Conservation (phyloP, 257 asterid genomes). For the Solanum verrucosum region DNA sequence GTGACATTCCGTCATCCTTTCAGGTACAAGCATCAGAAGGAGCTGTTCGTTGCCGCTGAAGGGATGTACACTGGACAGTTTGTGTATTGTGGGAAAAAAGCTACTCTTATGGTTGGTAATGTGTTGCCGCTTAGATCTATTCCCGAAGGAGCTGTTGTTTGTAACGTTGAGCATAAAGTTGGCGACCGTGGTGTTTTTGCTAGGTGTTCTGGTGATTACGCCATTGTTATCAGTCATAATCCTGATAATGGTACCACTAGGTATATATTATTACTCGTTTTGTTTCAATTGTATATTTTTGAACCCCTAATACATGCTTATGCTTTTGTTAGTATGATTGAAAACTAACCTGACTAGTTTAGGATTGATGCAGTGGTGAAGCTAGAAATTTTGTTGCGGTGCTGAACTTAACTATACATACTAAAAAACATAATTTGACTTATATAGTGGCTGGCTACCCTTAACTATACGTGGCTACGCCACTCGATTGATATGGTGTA, state of each 20-base stretch:
- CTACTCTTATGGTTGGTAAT: slow-evolving; percentile 19
- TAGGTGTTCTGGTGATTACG: slow-evolving; percentile 20
- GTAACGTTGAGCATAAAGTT: slow-evolving; percentile 20
- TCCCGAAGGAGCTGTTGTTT: slow-evolving; percentile 18
- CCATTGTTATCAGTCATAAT: slow-evolving; percentile 22
- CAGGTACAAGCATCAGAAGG: slow-evolving; percentile 17
- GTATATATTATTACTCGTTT: neutral
- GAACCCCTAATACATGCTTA: neutral
- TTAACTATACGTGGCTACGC: fast-evolving
- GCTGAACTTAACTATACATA: neutral
- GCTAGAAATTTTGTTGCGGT: neutral
- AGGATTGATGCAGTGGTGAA: neutral
- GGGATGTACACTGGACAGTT: slow-evolving; percentile 12
- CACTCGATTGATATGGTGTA: neutral
- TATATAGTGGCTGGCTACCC: neutral
- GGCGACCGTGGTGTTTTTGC: slow-evolving; percentile 21
- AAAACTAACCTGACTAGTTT: neutral
- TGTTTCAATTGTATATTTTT: neutral
- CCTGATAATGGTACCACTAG: slow-evolving; percentile 21
- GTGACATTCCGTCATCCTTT: slow-evolving; percentile 21
- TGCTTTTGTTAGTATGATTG: neutral
- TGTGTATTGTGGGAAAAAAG: slow-evolving; percentile 23
- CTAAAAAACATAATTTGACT: neutral
- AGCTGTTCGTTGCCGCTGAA: slow-evolving; percentile 11
- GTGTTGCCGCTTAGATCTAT: slow-evolving; percentile 23